Evolutionary conservation across 1,284 basidiomycete genomes (phyloP).

Genomic region (Cryptococcus deneoformans): DNA sequence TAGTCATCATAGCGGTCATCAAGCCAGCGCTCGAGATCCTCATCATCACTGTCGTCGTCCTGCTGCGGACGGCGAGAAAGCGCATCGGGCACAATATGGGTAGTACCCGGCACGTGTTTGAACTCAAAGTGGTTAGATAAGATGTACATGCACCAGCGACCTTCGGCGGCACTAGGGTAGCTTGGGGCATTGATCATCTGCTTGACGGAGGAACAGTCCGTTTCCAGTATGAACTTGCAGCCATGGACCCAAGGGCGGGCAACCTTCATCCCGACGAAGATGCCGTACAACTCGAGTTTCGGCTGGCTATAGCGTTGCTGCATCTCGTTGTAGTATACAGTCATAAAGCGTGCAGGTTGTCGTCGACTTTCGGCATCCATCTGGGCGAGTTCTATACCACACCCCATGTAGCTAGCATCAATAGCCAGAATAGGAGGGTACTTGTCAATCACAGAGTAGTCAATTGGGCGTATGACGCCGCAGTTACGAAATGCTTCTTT

Average conservation of each 20-base stretch:
- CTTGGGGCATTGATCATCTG: background rate
- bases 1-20: background rate
- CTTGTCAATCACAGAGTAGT: background rate
- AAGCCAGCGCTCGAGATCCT: constrained; percentile 4
- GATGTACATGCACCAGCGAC: constrained; percentile 11
- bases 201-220: no score
- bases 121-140: constrained; percentile 7
- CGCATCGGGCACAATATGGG: constrained; percentile 1
- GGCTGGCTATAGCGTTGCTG: constrained; percentile 6
- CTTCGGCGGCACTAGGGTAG: constrained; percentile 2
- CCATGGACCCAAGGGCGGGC: no score
- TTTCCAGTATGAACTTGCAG: no score
- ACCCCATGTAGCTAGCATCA: background rate
- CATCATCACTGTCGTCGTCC: background rate
- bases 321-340: constrained; percentile 9
- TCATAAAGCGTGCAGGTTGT: constrained; percentile 3
- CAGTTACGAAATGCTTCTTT: background rate
- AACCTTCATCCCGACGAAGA: no score
- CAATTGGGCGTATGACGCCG: background rate
- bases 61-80: background rate
- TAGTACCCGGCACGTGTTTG: constrained; percentile 4
- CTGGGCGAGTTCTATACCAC: background rate
- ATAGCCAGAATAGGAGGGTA: background rate
- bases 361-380: background rate
- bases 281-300: no score